A percentile compares a stretch with the other conserved stretches of the same genome.
phyloP scores from a whole-genome alignment of 345 rosid genomes.

The Lenwebbia sp. region DNA sequence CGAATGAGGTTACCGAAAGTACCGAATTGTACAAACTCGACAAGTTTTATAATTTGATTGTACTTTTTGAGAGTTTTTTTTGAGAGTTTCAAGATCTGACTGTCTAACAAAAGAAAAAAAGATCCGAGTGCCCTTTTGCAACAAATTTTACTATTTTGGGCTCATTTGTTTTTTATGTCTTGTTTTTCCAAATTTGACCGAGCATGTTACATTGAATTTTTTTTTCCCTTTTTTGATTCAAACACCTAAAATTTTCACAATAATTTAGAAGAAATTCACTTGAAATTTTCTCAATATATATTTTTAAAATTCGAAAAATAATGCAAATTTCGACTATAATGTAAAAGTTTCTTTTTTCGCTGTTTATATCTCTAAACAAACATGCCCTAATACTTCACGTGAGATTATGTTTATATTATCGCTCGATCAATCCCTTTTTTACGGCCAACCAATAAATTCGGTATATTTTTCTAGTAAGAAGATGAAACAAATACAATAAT shows the following conservation, averaged over 20 bases:
- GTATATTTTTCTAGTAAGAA: neutral
- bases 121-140: accelerated
- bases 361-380: neutral
- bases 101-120: too few species aligned
- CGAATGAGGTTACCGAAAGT: neutral
- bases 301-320: neutral
- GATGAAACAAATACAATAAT: neutral
- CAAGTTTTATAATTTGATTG: neutral
- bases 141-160: neutral
- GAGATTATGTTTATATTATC: neutral
- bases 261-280: too few species aligned
- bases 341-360: neutral
- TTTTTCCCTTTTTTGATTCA: neutral
- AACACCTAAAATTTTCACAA: neutral
- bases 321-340: neutral
- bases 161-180: neutral
- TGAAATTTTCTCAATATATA: too few species aligned
- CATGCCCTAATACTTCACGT: neutral
- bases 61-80: accelerated
- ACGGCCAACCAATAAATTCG: neutral
- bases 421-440: neutral
- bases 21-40: neutral
- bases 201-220: neutral
- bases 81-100: accelerated
- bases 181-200: neutral